Evolutionary conservation across 2,329 filamentous ascomycete species (phyloP).

Genomic region (Malbranchea cinnamomea): DNA sequence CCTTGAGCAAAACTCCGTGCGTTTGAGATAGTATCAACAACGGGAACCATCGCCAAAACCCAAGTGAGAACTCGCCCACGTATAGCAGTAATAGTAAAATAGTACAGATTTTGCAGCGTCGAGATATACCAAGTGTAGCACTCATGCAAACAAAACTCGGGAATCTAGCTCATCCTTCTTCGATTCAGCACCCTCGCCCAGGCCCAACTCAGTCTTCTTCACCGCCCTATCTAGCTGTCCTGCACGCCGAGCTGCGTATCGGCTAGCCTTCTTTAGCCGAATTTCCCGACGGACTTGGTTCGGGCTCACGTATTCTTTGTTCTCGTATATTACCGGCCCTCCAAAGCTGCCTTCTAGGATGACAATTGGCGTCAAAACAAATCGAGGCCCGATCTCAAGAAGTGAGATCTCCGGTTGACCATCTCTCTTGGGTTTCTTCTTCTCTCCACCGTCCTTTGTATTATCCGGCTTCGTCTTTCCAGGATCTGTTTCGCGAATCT

Average conservation of each 20-base stretch:
- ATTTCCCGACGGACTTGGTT: constrained; percentile 85
- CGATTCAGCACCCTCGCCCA: constrained; percentile 51
- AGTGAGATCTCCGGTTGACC: constrained; percentile 60
- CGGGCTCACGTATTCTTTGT: constrained; percentile 90
- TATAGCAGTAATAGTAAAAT: no score
- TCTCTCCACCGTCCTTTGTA: constrained; percentile 27
- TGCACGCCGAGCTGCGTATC: constrained; percentile 64
- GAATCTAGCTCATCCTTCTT: constrained; percentile 60
- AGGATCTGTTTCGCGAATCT: constrained; percentile 72
- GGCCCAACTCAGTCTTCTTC: constrained; percentile 62
- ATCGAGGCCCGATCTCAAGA: constrained; percentile 84
- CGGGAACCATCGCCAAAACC: no score
- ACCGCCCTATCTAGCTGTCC: constrained; percentile 55
- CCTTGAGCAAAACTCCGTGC: no score
- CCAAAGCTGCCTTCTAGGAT: constrained; percentile 93
- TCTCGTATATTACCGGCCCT: constrained; percentile 94
- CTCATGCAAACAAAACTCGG: constrained; percentile 57
- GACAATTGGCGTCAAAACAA: constrained; percentile 85
- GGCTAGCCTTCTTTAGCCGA: constrained; percentile 57
- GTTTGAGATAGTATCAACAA: no score
- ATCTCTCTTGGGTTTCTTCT: constrained; percentile 21
- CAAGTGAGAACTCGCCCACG: no score
- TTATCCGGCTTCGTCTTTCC: constrained; percentile 37
- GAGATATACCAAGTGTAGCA: no score
- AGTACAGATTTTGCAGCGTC: no score